Base-by-base conservation (phyloP, 2,329 filamentous ascomycete genomes). In the Calonectria hongkongensis region DNA sequence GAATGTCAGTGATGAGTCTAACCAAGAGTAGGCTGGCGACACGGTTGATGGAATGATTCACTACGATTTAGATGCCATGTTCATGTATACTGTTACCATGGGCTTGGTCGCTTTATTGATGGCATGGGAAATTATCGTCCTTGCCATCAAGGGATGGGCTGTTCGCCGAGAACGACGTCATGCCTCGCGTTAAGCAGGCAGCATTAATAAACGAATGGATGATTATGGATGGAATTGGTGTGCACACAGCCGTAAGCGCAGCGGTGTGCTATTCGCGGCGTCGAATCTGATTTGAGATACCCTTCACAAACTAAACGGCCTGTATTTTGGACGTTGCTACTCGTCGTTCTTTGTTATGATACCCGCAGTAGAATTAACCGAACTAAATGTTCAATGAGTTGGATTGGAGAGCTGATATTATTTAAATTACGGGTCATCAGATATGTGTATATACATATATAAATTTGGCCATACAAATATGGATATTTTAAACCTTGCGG, bases 61-160 rank as follows among this genome's bases (percentile, higher is more conserved):
- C 70, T 93, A 96, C 81, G 85, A 92, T 4, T 86, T 98, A 18
- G 94, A 98, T 80, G 94, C 94, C 75, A 98, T 98, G 95, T 97
- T 98, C 84, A 91, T 95, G 73, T 98, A 98, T 84, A 98, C 95
- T 0, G 90, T 98, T 41, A 94, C 92, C 12, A 94, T 97, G 90
- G 96, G 96, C 2, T 82, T 97, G 8, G 94, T 95, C 1, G 93
- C 93, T 2, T 88, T 98, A 64, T 84, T 98, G 65, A 96, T 98
- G 94, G 92, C 95, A 0, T 98, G 94, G 92, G 90, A 94, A 67
- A 89, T 97, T 25, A 80, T 95, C 33, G 86, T 94, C 13, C 90
- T 98, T 72, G 93, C 95, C 30, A 85, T 98, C 81, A 98, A 98
- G 85, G 96, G 95, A 30, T 98, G 95, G 95, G 95, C 95, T 5